phyloP scores from a whole-genome alignment of 352 stramenopile species.

The Pythium volutum region DNA sequence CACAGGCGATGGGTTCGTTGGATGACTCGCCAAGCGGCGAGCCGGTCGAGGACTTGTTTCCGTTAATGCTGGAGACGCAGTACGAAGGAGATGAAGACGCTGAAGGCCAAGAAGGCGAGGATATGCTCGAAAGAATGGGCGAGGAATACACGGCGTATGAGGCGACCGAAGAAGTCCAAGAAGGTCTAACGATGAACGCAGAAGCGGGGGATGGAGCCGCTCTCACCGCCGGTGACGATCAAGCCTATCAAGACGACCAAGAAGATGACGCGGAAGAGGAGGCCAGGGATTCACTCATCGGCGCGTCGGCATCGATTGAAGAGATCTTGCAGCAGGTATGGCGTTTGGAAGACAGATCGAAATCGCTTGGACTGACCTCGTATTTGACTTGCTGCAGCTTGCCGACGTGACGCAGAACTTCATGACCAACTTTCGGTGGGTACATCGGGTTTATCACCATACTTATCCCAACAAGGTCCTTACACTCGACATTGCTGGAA shows the following conservation, averaged over 20 bases:
- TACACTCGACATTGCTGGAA: neutral
- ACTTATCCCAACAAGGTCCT: too few relatives aligned
- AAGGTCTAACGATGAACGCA: neutral
- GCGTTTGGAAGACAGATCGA: neutral
- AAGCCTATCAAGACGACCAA: neutral
- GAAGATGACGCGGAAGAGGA: constrained; percentile 8
- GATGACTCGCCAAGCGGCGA: constrained; percentile 20
- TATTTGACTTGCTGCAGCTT: constrained; percentile 15
- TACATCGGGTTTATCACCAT: too few relatives aligned
- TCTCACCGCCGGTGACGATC: neutral
- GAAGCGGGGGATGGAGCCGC: neutral
- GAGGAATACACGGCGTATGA: constrained; percentile 1
- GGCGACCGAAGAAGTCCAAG: neutral
- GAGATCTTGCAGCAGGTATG: constrained; percentile 20
- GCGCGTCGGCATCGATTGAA: constrained; percentile 17
- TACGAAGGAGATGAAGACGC: constrained; percentile 13
- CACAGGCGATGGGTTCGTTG: constrained; percentile 17
- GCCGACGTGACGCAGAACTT: constrained; percentile 25
- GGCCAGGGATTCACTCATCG: neutral
- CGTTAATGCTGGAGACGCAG: constrained; percentile 17
- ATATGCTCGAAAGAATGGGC: neutral
- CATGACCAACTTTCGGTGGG: constrained; percentile 23
- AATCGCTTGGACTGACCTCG: neutral
- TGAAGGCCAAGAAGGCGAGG: neutral
- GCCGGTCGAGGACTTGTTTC: constrained; percentile 1